These are phyloP conservation scores for Neopestalotiopsis sp. DNA, from an alignment of 2,329 filamentous ascomycete species.

Conservation along the genomic window DNA sequence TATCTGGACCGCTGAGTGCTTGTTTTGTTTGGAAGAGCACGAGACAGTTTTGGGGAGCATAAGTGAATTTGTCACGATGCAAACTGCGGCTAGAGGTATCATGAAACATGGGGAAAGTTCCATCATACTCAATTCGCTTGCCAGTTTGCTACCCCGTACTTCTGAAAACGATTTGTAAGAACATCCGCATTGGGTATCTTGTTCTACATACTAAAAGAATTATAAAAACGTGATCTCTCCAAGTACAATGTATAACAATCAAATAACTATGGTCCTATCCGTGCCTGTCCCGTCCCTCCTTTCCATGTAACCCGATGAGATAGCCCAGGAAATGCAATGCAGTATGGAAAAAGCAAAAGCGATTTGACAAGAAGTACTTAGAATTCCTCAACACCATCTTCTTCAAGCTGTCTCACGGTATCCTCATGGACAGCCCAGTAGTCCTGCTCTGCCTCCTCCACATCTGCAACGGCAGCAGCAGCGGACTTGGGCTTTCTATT, in stretches of 20 bases:
- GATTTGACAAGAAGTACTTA: neutral
- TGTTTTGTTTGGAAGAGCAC: neutral
- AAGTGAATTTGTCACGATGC: neutral
- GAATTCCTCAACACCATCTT: slow-evolving; percentile 15
- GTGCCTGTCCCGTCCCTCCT: neutral
- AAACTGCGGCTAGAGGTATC: neutral
- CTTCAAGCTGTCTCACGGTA: slow-evolving; percentile 24
- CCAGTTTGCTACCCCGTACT: neutral
- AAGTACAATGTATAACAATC: neutral
- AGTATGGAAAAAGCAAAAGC: neutral
- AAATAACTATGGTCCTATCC: neutral
- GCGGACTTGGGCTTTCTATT: slow-evolving; percentile 26
- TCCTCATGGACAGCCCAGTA: slow-evolving; percentile 35
- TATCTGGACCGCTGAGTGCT: neutral
- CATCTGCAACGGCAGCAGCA: slow-evolving; percentile 5
- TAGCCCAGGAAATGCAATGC: slow-evolving; percentile 12
- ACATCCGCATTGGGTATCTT: slow-evolving; percentile 1
- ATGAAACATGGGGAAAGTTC: neutral
- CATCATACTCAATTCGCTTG: neutral
- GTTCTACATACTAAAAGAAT: neutral
- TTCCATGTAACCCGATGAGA: neutral
- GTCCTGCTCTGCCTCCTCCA: slow-evolving; percentile 22
- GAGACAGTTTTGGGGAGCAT: neutral
- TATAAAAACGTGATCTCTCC: neutral
- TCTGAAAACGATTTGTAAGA: neutral